Percentiles rank a stretch among this genome's conserved stretches.
These are phyloP conservation scores for Vaucheria bursata DNA, from an alignment of 352 stramenopile species.

Conservation along the genomic window DNA sequence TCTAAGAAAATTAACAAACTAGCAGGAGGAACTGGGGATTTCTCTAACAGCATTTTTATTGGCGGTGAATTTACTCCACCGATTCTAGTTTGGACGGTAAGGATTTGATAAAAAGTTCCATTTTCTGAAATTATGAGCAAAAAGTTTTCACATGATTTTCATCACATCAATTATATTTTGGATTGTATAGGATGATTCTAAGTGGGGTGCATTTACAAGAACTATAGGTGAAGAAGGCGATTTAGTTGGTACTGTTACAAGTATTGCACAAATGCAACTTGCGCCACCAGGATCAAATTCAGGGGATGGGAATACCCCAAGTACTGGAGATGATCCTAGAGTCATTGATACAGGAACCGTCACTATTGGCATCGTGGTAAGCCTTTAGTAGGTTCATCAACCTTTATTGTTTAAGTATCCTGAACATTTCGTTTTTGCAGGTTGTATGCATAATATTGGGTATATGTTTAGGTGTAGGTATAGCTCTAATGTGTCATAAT, in stretches of 20 bases:
- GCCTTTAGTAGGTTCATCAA: not conserved
- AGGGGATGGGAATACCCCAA: too few relatives aligned
- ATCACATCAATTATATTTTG: not conserved
- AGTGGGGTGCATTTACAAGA: constrained; percentile 11
- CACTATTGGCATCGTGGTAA: constrained; percentile 10
- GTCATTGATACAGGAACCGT: not conserved
- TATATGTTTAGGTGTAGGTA: constrained; percentile 33
- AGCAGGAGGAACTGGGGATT: constrained; percentile 15
- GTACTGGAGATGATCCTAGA: too few relatives aligned
- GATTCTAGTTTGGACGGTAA: constrained; percentile 33
- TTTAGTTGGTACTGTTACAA: constrained; percentile 25
- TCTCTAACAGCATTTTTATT: constrained; percentile 36
- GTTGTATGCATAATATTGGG: constrained; percentile 33
- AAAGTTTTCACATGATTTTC: too few relatives aligned
- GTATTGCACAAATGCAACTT: constrained; percentile 40
- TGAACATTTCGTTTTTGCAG: not conserved
- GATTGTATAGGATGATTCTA: constrained; percentile 10
- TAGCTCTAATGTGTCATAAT: constrained; percentile 45
- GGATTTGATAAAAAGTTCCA: too few relatives aligned
- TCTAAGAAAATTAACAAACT: constrained; percentile 34
- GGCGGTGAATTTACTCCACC: constrained; percentile 37
- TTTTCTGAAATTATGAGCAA: too few relatives aligned
- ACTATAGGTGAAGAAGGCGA: constrained; percentile 41
- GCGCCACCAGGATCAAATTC: too few relatives aligned
- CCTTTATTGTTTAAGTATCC: not conserved